Base-by-base conservation (phyloP, 2,329 filamentous ascomycete species). In the Ophiosphaerella herpotricha region DNA sequence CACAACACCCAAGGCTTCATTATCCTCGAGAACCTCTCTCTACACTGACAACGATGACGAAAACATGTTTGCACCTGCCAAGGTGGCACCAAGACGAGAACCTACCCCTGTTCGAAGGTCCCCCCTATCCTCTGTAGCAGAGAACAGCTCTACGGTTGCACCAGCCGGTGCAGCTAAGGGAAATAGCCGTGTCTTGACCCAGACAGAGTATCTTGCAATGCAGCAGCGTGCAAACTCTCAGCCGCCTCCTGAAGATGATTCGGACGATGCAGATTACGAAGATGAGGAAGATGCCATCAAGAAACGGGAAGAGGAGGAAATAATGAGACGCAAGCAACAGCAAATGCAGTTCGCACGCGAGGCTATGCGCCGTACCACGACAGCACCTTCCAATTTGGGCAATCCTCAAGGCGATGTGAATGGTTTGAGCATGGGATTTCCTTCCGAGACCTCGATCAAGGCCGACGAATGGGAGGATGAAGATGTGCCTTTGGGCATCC, bases 381-480 rank as follows among this genome's bases (percentile, higher is more conserved):
- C 63, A n/a, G 63, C 64, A 7, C 59, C 67, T 13, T 53, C 48
- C 12, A 54, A 53, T 24, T 46, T 51, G 9, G 61, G 50, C 18
- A 48, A 57, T 12, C 54, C 61, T 5, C 54, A 58, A 16, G 66
- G 54, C 43, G 46, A 53, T n/a, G 50, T 51, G 13, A 65, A 62
- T 16, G 45, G 52, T 2, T 44, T 58, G 29, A 47, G 52, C 32
- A 68, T 59, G 54, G 68, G 68, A 8, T 73, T 72, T 43, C 69
- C 69, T 7, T 71, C 70, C 0, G 69, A 72, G 42, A 65, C 61
- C 4, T 73, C 68, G 4, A 53, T 69, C 46, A 61, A 72, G 45
- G 67, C 69, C 12, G 68, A 71, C 39, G 64, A 73, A 40, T 73
- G 69, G 70, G 63, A 67, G 41, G 69, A 74, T 13, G 72, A 74